These are phyloP conservation scores for Periconia digitata DNA, from an alignment of 2,329 filamentous ascomycete genomes.

Conservation along the genomic window DNA sequence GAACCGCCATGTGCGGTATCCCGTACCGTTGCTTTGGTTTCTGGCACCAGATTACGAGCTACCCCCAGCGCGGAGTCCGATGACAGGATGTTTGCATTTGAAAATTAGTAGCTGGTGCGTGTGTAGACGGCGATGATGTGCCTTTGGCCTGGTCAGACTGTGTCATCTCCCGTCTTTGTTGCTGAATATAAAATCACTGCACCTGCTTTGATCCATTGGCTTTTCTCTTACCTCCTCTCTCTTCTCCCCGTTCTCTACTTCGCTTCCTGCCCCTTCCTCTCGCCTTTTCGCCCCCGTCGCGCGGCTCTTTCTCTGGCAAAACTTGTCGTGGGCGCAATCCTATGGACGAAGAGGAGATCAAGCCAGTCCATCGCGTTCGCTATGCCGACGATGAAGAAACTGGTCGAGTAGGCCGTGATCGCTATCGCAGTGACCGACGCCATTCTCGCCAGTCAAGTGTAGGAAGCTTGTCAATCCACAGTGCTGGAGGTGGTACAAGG, in stretches of 20 bases:
- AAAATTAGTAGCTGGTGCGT: background rate
- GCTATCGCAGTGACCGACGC: slow-evolving; percentile 23
- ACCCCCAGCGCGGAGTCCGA: background rate
- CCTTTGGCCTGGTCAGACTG: background rate
- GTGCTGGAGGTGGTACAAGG: slow-evolving; percentile 32
- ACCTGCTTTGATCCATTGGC: background rate
- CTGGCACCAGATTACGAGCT: background rate
- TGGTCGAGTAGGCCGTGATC: slow-evolving; percentile 24
- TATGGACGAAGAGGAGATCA: slow-evolving; percentile 33
- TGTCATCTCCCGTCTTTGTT: background rate
- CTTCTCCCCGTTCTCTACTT: slow-evolving; percentile 3
- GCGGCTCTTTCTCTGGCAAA: background rate
- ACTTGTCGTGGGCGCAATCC: background rate
- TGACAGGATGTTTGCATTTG: background rate
- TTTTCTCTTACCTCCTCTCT: slow-evolving; percentile 1
- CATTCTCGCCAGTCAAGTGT: slow-evolving; percentile 40
- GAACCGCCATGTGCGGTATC: background rate
- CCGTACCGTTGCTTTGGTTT: background rate
- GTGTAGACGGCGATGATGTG: background rate
- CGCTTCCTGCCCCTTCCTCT: slow-evolving; percentile 2
- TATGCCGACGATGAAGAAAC: slow-evolving; percentile 40
- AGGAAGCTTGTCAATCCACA: slow-evolving; percentile 39
- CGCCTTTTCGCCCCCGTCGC: slow-evolving; percentile 5
- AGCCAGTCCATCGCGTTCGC: slow-evolving; percentile 23
- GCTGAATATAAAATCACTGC: background rate